Evolutionary conservation across 1,139 yeast species (phyloP).

Genomic region (Wickerhamiella infanticola): DNA sequence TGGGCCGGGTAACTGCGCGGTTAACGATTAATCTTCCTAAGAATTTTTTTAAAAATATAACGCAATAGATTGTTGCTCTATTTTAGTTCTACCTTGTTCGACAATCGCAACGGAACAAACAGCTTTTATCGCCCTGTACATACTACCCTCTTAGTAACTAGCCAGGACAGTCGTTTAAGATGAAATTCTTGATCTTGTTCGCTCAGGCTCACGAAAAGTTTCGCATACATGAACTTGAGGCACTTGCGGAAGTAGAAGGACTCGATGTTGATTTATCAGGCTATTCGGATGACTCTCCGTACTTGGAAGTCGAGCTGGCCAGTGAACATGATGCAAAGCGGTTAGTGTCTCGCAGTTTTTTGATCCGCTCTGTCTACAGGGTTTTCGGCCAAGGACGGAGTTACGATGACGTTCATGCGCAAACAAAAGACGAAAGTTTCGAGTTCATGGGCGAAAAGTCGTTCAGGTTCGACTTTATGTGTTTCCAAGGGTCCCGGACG

Average conservation of each 20-base stretch:
- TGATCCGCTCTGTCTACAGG: conserved; percentile 68
- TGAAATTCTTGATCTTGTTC: conserved; percentile 54
- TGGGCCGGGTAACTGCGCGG: no score
- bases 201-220: conserved; percentile 77
- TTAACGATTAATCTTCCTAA: no score
- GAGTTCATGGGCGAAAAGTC: conserved; percentile 18
- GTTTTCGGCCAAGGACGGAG: conserved; percentile 61
- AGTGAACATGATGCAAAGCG: conserved; percentile 50
- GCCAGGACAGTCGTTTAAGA: conserved; percentile 2
- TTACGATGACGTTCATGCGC: conserved; percentile 41
- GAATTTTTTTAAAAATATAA: neutral
- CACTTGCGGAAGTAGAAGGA: conserved; percentile 52
- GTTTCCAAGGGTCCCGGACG: conserved; percentile 54
- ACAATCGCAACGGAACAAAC: no score
- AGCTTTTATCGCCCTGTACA: no score
- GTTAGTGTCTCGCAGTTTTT: conserved; percentile 50
- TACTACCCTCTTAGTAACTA: no score
- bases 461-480: conserved; percentile 71
- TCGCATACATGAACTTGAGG: conserved; percentile 67
- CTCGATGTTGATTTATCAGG: conserved; percentile 43
- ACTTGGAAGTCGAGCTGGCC: conserved; percentile 47
- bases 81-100: neutral
- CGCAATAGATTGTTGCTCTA: neutral
- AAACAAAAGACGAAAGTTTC: conserved; percentile 26
- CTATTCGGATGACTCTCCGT: conserved; percentile 51